Evolutionary conservation across 1,284 basidiomycete species (phyloP).

Genomic region (Cutaneotrichosporon curvatum): DNA sequence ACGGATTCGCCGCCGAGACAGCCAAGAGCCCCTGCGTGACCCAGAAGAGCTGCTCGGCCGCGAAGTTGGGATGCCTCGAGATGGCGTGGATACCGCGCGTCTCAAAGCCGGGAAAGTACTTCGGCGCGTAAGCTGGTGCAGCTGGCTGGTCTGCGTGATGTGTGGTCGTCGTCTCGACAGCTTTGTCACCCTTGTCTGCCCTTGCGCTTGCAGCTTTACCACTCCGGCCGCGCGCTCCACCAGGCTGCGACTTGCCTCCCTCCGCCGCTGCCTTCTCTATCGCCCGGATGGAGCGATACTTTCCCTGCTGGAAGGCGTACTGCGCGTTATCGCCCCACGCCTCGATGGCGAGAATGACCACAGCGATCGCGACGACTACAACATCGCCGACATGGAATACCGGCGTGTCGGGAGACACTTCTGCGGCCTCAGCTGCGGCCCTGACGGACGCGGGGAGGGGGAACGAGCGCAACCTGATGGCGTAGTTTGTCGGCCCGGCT

Average conservation of each 20-base stretch:
- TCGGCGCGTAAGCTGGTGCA: slow-evolving; percentile 31
- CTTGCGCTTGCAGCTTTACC: slow-evolving; percentile 16
- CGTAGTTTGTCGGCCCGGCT: no score
- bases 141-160: not conserved
- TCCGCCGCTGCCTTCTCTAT: slow-evolving; percentile 18
- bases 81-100: slow-evolving; percentile 79
- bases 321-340: slow-evolving; percentile 87
- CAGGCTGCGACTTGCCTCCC: no score
- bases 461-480: not conserved
- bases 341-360: slow-evolving; percentile 60
- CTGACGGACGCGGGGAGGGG: not conserved
- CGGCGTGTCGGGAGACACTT: slow-evolving; percentile 24
- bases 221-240: no score
- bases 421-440: slow-evolving; percentile 38
- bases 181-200: no score
- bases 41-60: slow-evolving; percentile 85
- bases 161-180: slow-evolving; percentile 9
- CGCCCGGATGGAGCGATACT: slow-evolving; percentile 50
- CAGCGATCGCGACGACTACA: slow-evolving; percentile 50
- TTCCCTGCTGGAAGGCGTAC: slow-evolving; percentile 70
- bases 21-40: slow-evolving; percentile 49
- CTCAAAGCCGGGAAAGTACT: slow-evolving; percentile 66
- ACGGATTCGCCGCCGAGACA: slow-evolving; percentile 30
- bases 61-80: slow-evolving; percentile 84
- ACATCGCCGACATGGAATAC: slow-evolving; percentile 59